These are phyloP conservation scores for Candida manassasensis DNA, from an alignment of 805 yeast genomes.

Conservation along the genomic window DNA sequence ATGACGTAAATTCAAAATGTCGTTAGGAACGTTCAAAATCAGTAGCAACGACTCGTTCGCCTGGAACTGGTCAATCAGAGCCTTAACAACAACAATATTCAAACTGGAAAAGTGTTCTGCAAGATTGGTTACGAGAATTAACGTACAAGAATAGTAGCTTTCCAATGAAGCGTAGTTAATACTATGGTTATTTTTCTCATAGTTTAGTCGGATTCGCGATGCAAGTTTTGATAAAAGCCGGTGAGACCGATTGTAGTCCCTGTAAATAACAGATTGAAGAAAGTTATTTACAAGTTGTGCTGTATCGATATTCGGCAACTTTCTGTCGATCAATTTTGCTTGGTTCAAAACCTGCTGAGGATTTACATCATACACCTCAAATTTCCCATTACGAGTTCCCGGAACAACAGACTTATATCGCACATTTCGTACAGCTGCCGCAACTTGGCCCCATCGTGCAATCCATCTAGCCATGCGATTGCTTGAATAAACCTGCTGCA, in stretches of 20 bases:
- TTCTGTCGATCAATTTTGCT: background rate
- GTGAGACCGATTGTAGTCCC: slow-evolving; percentile 12
- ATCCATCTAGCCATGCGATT: background rate
- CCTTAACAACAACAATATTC: background rate
- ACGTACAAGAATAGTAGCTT: slow-evolving; percentile 13
- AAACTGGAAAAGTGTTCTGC: background rate
- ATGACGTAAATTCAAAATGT: background rate
- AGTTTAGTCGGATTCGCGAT: slow-evolving; percentile 3
- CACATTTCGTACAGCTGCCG: background rate
- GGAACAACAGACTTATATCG: background rate
- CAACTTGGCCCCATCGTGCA: background rate
- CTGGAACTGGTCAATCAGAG: slow-evolving; percentile 1
- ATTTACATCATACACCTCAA: background rate
- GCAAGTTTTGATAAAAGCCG: slow-evolving; percentile 8
- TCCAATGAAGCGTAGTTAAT: slow-evolving; percentile 5
- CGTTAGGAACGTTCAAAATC: slow-evolving; percentile 1
- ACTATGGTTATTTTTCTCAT: slow-evolving; percentile 3
- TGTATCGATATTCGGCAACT: slow-evolving; percentile 8
- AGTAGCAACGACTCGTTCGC: background rate
- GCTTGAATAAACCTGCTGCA: background rate
- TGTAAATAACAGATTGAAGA: slow-evolving; percentile 11
- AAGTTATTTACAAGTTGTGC: slow-evolving; percentile 12
- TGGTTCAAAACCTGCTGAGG: slow-evolving; percentile 1
- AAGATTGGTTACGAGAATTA: slow-evolving; percentile 9
- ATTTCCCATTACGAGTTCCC: background rate